Evolutionary conservation across 1,139 yeast species (phyloP), one percentile per base, ranked within the genome.

Genomic region (Pichia norvegensis): DNA sequence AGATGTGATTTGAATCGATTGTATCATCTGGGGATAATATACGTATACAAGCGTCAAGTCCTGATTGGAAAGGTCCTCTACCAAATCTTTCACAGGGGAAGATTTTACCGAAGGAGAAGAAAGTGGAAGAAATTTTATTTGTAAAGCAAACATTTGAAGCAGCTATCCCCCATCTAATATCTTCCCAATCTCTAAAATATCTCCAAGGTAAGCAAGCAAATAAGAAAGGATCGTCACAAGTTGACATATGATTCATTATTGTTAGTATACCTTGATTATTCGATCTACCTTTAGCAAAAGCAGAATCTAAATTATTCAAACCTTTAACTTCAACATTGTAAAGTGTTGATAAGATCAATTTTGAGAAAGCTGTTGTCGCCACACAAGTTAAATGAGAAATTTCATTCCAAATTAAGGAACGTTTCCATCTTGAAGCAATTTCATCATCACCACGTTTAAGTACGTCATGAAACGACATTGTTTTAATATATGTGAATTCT

Each of bases 171-270:
- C 97, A 92, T 57, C 98, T 70, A 46, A 88, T 76, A 47, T 79
- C 75, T 52, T 81, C 84, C 16, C 85, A 67, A 49, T 81, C 77
- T 20, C 68, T 65, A 54, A 79, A 83, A 55, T 76, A 79, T 42
- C 79, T 70, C 76, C 81, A 73, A 0, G 97, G 97, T 49, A 90
- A 69, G 40, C 85, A 77, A 0, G 95, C 95, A 83, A 95, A 92
- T 44, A 87, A 69, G 29, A 86, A 73, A 0, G 98, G 98, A 59
- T 92, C 98, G 61, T 92, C 98, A 23, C 88, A 83, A 7, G 85
- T 87, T 1, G 95, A 85, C 83, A 88, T 85, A 60, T 92, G 98
- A 62, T 92, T 92, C 95, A 90, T 87, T n/a, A 90, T 78, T 0
- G 97, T 87, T 48, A 90, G 57, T 4, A 90, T 63, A 0, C 94